Evolutionary conservation across 2,329 filamentous ascomycete species (phyloP).

Genomic region (Xylariaceae sp.): DNA sequence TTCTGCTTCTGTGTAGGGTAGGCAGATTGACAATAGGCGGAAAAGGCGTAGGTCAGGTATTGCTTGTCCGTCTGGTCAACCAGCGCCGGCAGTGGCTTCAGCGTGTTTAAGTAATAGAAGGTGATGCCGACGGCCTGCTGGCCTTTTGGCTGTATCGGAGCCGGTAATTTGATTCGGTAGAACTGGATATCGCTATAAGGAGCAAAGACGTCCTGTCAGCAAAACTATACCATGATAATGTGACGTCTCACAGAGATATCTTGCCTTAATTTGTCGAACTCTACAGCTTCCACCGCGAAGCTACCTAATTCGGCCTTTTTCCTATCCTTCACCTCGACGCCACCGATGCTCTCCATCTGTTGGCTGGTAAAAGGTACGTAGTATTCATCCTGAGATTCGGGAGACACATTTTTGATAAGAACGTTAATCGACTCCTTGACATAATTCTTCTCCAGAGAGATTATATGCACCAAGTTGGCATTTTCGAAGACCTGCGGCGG

Average conservation of each 20-base stretch:
- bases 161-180: constrained; percentile 75
- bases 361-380: constrained; percentile 79
- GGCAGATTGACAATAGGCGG: constrained; percentile 74
- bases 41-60: constrained; percentile 80
- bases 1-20: constrained; percentile 91
- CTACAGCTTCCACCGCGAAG: constrained; percentile 66
- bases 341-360: constrained; percentile 71
- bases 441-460: constrained; percentile 91
- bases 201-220: too few species aligned
- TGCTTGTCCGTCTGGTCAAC: constrained; percentile 85
- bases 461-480: constrained; percentile 79
- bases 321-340: constrained; percentile 87
- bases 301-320: constrained; percentile 64
- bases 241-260: too few species aligned
- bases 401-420: constrained; percentile 82
- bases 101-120: constrained; percentile 74
- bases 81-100: constrained; percentile 70
- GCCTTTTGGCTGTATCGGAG: constrained; percentile 66
- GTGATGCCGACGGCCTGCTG: constrained; percentile 85
- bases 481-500: constrained; percentile 93
- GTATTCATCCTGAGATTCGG: constrained; percentile 79
- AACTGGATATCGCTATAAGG: constrained; percentile 68
- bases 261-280: constrained; percentile 56
- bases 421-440: constrained; percentile 88
- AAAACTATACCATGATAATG: too few species aligned